Conservation (phyloP, 495 filamentous ascomycete species). For the Lichina pygmaea region DNA sequence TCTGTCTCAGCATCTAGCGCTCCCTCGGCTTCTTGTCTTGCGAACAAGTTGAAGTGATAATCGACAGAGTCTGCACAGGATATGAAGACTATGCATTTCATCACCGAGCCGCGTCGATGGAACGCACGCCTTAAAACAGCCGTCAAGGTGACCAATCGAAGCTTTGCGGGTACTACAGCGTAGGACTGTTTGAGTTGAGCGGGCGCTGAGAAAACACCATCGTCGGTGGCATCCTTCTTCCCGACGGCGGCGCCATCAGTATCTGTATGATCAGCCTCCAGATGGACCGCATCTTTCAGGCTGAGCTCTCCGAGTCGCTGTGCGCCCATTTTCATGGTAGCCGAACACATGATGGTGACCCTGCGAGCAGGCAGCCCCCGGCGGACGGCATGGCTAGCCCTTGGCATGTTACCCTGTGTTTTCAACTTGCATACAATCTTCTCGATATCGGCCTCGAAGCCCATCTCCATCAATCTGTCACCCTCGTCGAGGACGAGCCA, state of each 20-base stretch:
- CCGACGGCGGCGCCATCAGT: slow-evolving; percentile 19
- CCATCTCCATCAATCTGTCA: slow-evolving; percentile 87
- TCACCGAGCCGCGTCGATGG: slow-evolving; percentile 57
- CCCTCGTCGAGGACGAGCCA: slow-evolving; percentile 93
- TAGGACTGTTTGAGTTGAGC: slow-evolving; percentile 83
- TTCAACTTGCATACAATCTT: slow-evolving; percentile 54
- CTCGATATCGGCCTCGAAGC: slow-evolving; percentile 72
- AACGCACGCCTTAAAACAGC: slow-evolving; percentile 67
- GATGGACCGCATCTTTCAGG: slow-evolving; percentile 72
- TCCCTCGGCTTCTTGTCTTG: slow-evolving; percentile 14
- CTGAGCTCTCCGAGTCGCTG: slow-evolving; percentile 81
- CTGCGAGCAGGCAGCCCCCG: slow-evolving; percentile 39
- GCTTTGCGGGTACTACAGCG: slow-evolving; percentile 60
- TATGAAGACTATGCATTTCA: slow-evolving; percentile 90
- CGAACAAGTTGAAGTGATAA: slow-evolving; percentile 82
- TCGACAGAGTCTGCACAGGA: slow-evolving; percentile 92
- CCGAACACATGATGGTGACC: slow-evolving; percentile 80
- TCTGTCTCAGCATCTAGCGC: background rate
- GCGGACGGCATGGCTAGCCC: background rate
- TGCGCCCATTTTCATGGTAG: slow-evolving; percentile 90
- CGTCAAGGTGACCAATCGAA: slow-evolving; percentile 64
- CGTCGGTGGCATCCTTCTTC: slow-evolving; percentile 10
- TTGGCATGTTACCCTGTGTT: slow-evolving; percentile 2
- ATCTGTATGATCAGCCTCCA: slow-evolving; percentile 35
- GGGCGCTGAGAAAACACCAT: slow-evolving; percentile 43